Evolutionary conservation across 1,284 basidiomycete species (phyloP).

Genomic region (Athelia psychrophila): DNA sequence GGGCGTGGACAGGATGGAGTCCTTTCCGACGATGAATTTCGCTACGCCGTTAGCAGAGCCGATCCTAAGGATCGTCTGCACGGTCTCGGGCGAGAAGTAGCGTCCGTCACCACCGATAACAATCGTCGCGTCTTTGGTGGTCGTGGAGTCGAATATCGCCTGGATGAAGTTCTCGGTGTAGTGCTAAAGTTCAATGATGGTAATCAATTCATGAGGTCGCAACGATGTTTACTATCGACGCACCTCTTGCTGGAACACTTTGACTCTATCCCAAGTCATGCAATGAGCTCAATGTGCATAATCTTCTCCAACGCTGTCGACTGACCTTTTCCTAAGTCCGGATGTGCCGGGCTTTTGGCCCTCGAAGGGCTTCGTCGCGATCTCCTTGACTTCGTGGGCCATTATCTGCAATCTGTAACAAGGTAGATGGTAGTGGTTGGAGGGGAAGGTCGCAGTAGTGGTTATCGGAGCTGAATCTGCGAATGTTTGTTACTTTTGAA

Average conservation of each 20-base stretch:
- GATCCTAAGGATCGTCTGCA: slow-evolving; percentile 90
- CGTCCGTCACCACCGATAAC: slow-evolving; percentile 98
- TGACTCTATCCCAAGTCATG: slow-evolving; percentile 58
- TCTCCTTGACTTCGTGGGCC: slow-evolving; percentile 52
- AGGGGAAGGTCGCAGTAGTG: neutral
- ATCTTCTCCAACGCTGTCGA: slow-evolving; percentile 4
- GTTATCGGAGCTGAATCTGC: neutral
- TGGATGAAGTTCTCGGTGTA: slow-evolving; percentile 99
- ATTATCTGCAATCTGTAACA: slow-evolving; percentile 21
- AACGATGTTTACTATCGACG: slow-evolving; percentile 18
- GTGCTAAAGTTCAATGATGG: slow-evolving; percentile 59
- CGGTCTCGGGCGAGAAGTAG: slow-evolving; percentile 87
- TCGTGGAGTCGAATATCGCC: slow-evolving; percentile 90
- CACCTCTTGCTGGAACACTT: slow-evolving; percentile 89
- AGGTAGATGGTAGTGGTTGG: neutral
- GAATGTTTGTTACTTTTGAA: neutral
- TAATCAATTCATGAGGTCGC: slow-evolving; percentile 7
- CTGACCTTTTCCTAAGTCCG: slow-evolving; percentile 87
- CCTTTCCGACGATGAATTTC: slow-evolving; percentile 87
- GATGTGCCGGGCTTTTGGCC: slow-evolving; percentile 96
- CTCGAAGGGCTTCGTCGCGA: slow-evolving; percentile 75
- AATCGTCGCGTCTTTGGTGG: slow-evolving; percentile 79
- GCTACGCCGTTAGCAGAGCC: slow-evolving; percentile 89
- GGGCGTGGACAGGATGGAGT: slow-evolving; percentile 93
- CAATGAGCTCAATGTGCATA: too few species aligned